Evolutionary conservation across 306 rosid genomes (phyloP), one percentile per base, ranked within the genome.

Genomic region (Ceratonia siliqua): DNA sequence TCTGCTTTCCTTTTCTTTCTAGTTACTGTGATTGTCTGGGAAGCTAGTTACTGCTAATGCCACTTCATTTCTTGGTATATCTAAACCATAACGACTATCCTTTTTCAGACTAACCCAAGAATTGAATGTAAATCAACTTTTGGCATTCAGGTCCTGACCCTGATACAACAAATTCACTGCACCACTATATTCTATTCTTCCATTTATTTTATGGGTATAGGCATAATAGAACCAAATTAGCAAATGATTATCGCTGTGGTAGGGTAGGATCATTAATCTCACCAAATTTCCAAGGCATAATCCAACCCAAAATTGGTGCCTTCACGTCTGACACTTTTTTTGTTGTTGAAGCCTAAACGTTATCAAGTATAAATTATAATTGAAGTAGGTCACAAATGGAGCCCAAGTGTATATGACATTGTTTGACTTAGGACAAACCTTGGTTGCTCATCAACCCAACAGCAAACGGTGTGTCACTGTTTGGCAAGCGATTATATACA

Each of bases 361-460:
- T 27, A 25, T 55, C 9, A 25, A 24, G 8, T 9, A 54, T 9
- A 27, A 54, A 25, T 36, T 56, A 30, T 18, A 17, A 59, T 49
- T 62, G 78, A 20, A 73, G 45, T 17, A 5, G 79, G 63, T 75
- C 8, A 17, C 18, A 36, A 50, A 52, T 7, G 46, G 18, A 9
- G 20, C 70, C n/a, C 22, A 4, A 15, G 11, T 28, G 33, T 22
- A 36, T 38, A 8, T n/a, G 32, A 27, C n/a, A 9, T 43, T 6
- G 24, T 24, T 27, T 66, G 15, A 43, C 25, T 74, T 74, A 14
- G 20, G 59, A 61, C 71, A 28, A 38, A 59, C 46, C 72, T 13
- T 53, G 74, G 80, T 66, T 81, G 28, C 63, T 20, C 52, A 18
- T 73, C 77, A 46, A 78, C 77, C 81, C 78, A 66, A 45, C 78